A percentile compares a stretch with the other conserved stretches of the same genome.
These are phyloP conservation scores for Eimeria acervulina DNA, from an alignment of 169 alveolate genomes.

Conservation along the genomic window DNA sequence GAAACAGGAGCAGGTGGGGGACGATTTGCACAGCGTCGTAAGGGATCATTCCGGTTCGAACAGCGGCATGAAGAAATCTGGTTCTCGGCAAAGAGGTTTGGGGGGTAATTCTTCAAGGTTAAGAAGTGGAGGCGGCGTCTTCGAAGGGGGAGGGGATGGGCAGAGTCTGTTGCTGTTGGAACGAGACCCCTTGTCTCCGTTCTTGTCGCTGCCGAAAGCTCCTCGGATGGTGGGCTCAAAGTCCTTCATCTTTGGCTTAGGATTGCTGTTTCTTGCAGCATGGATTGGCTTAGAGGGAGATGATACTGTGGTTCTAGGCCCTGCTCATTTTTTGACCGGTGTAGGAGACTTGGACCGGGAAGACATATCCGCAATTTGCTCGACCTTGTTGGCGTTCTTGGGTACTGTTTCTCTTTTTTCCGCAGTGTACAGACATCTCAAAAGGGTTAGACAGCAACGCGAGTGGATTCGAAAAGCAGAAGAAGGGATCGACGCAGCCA, in stretches of 20 bases:
- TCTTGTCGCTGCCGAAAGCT: neutral
- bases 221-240: neutral
- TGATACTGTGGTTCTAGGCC: neutral
- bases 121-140: neutral
- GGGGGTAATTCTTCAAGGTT: neutral
- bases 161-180: neutral
- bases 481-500: slow-evolving; percentile 1
- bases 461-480: slow-evolving; percentile 6
- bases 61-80: neutral
- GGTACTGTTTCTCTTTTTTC: neutral
- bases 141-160: neutral
- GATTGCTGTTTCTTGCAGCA: neutral
- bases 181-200: neutral
- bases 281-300: neutral
- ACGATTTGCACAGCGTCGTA: neutral
- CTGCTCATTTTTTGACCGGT: neutral
- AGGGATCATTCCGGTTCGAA: neutral
- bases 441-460: neutral
- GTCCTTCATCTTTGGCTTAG: neutral
- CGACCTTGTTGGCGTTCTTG: neutral
- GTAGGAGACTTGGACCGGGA: neutral
- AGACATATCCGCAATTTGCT: neutral
- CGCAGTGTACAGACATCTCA: neutral
- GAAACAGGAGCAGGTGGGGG: neutral
- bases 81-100: neutral